Conservation (phyloP, 148 eudicot species). For the Rhododendron ferrugineum region DNA sequence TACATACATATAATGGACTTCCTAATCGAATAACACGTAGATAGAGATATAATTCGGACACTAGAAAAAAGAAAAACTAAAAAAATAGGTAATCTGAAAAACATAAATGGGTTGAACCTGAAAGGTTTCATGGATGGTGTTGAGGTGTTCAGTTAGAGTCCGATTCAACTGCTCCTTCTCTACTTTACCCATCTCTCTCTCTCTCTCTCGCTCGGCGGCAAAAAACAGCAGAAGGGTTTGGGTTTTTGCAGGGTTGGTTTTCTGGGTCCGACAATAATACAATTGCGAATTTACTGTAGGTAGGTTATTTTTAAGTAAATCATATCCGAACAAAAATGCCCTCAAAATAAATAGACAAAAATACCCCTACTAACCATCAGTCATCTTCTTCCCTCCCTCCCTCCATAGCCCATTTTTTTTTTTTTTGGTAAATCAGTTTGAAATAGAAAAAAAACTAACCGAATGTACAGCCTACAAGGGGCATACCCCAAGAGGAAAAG, state of each 20-base stretch:
- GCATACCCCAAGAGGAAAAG: too few relatives aligned
- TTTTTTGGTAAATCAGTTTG: too few relatives aligned
- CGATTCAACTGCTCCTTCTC: constrained; percentile 37
- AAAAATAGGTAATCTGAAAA: not conserved
- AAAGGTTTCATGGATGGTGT: constrained; percentile 53
- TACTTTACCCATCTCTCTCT: constrained; percentile 38
- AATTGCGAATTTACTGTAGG: too few relatives aligned
- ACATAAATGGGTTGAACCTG: constrained; percentile 22
- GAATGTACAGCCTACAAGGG: too few relatives aligned
- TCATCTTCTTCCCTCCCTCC: too few relatives aligned
- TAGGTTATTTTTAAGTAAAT: too few relatives aligned
- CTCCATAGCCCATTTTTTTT: too few relatives aligned
- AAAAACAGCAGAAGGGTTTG: constrained; percentile 9
- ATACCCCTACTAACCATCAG: too few relatives aligned
- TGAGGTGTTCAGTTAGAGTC: constrained; percentile 32
- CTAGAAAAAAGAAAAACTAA: not conserved
- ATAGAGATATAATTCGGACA: not conserved
- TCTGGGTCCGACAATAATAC: too few relatives aligned
- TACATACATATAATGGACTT: constrained; percentile 11
- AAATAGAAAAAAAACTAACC: too few relatives aligned
- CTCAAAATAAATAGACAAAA: too few relatives aligned
- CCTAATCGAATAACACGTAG: not conserved
- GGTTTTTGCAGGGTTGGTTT: not conserved
- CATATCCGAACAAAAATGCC: too few relatives aligned
- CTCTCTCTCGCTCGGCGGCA: not conserved